These are phyloP conservation scores for Fusarium sp. DNA, from an alignment of 2,329 filamentous ascomycete species.

Conservation along the genomic window DNA sequence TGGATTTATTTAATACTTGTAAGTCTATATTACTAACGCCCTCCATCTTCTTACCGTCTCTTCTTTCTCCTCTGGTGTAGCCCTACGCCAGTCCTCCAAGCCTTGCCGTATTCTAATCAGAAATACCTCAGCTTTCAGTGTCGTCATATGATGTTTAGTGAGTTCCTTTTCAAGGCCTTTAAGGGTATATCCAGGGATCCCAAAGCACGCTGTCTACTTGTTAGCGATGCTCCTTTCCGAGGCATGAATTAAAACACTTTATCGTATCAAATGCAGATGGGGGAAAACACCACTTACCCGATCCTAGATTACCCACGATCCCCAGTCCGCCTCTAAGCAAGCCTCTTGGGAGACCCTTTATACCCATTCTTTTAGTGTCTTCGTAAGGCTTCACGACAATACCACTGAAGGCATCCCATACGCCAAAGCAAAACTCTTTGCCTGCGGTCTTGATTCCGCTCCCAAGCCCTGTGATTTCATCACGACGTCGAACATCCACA, in stretches of 20 bases:
- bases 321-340: slow-evolving; percentile 60
- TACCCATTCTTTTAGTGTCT: slow-evolving; percentile 73
- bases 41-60: slow-evolving; percentile 34
- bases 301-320: slow-evolving; percentile 61
- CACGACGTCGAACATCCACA: slow-evolving; percentile 69
- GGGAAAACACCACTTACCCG: slow-evolving; percentile 41
- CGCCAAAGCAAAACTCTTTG: slow-evolving; percentile 72
- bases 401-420: slow-evolving; percentile 78
- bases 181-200: slow-evolving; percentile 63
- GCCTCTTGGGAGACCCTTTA: slow-evolving; percentile 72
- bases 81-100: slow-evolving; percentile 48
- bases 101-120: slow-evolving; percentile 51
- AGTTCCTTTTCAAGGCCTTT: slow-evolving; percentile 68
- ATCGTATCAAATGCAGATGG: rapidly evolving
- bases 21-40: neutral
- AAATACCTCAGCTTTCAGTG: slow-evolving; percentile 52
- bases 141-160: slow-evolving; percentile 51
- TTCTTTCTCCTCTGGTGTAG: slow-evolving; percentile 18
- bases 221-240: neutral
- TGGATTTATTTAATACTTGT: neutral
- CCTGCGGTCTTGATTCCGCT: slow-evolving; percentile 71
- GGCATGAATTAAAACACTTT: neutral
- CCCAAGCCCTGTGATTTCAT: slow-evolving; percentile 76
- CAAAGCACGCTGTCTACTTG: slow-evolving; percentile 52
- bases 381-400: slow-evolving; percentile 73